phyloP scores from a whole-genome alignment of 371 early-diverging fungal species.

The Nematocida sp. region DNA sequence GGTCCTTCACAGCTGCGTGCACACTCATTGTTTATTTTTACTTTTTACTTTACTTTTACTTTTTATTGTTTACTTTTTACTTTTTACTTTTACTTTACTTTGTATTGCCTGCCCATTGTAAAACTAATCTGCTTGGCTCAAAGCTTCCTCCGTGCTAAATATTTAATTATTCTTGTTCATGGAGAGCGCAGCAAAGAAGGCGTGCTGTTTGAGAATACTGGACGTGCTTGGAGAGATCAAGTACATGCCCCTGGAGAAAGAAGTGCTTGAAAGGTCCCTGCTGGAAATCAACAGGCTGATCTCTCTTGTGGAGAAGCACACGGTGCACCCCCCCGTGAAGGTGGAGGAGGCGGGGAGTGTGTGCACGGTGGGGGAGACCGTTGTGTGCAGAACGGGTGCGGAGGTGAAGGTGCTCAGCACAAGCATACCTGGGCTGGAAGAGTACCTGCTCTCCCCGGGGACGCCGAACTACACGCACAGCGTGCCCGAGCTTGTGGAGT shows the following conservation, averaged over 20 bases:
- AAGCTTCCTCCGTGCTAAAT: background rate
- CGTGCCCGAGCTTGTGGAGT: conserved; percentile 12
- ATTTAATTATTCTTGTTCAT: conserved; percentile 46
- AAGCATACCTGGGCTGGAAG: background rate
- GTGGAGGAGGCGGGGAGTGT: background rate
- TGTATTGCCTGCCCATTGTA: no score
- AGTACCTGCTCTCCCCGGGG: background rate
- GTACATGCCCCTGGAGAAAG: background rate
- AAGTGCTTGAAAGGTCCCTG: conserved; percentile 16
- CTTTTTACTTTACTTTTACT: no score
- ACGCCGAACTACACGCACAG: background rate
- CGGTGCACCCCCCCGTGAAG: background rate
- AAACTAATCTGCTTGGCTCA: no score
- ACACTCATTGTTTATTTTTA: no score
- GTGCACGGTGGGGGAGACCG: background rate
- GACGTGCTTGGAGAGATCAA: background rate
- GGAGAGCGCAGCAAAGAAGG: conserved; percentile 4
- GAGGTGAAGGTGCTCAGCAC: conserved; percentile 3
- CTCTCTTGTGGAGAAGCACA: background rate
- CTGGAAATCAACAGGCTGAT: conserved; percentile 23
- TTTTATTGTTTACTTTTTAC: no score
- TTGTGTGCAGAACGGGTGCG: background rate
- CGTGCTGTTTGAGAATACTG: conserved; percentile 17
- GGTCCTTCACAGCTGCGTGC: no score
- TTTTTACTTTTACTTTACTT: no score